phyloP scores from a whole-genome alignment of 2,329 filamentous ascomycete species.

The Exophiala lecanii-corni region DNA sequence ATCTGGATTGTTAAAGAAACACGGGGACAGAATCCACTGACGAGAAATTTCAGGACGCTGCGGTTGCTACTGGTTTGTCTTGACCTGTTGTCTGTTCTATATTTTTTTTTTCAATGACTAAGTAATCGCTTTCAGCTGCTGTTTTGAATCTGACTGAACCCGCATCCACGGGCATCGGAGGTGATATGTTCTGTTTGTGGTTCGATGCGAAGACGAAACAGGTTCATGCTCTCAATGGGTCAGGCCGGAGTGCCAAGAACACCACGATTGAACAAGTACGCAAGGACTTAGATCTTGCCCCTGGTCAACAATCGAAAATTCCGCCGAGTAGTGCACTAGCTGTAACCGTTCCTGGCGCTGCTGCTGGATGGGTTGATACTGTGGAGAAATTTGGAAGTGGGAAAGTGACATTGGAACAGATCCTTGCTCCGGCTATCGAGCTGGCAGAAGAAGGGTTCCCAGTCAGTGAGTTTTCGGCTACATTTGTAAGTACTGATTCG shows the following conservation, averaged over 20 bases:
- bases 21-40: constrained; percentile 1
- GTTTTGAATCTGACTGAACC: constrained; percentile 92
- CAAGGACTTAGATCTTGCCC: constrained; percentile 61
- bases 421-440: constrained; percentile 77
- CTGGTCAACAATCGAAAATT: constrained; percentile 49
- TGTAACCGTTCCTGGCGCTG: constrained; percentile 82
- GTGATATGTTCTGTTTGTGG: constrained; percentile 94
- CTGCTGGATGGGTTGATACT: constrained; percentile 89
- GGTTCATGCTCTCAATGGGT: constrained; percentile 85
- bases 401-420: constrained; percentile 69
- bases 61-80: constrained; percentile 73
- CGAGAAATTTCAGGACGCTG: constrained; percentile 66
- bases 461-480: constrained; percentile 72
- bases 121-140: constrained; percentile 73
- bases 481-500: constrained; percentile 57
- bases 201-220: constrained; percentile 79
- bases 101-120: no score
- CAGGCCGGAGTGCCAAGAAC: constrained; percentile 71
- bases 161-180: constrained; percentile 87
- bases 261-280: constrained; percentile 67
- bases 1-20: no score
- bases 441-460: constrained; percentile 86
- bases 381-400: constrained; percentile 86
- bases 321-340: constrained; percentile 68
- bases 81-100: constrained; percentile 1